These are phyloP conservation scores for Aspergillus felis DNA, from an alignment of 2,329 filamentous ascomycete genomes.

Conservation along the genomic window DNA sequence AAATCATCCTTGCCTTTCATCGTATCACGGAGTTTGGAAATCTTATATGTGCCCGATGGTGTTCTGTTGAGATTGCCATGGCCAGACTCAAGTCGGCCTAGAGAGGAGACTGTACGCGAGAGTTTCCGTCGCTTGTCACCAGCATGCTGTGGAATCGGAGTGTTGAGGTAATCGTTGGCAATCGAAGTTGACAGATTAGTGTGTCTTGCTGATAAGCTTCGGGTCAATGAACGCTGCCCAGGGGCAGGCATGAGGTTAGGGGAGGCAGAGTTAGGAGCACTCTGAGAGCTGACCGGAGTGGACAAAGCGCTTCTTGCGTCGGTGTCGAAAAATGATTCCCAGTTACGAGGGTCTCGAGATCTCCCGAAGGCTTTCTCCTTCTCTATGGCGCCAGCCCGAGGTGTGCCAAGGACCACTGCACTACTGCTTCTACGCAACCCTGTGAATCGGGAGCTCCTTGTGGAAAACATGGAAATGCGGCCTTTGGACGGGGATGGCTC, in stretches of 20 bases:
- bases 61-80: constrained; percentile 32
- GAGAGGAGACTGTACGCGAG: constrained; percentile 57
- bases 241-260: constrained; percentile 76
- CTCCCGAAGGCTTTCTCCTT: constrained; percentile 60
- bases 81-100: constrained; percentile 56
- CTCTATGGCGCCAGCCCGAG: constrained; percentile 51
- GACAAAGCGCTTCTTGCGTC: constrained; percentile 75
- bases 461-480: constrained; percentile 46
- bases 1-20: constrained; percentile 35
- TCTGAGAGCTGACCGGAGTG: constrained; percentile 75
- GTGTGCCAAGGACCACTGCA: constrained; percentile 56
- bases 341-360: constrained; percentile 81
- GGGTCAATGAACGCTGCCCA: constrained; percentile 51
- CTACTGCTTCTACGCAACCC: constrained; percentile 69
- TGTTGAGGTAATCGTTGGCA: constrained; percentile 42
- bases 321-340: constrained; percentile 86
- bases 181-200: constrained; percentile 29
- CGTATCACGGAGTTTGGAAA: constrained; percentile 18
- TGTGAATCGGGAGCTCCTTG: constrained; percentile 47
- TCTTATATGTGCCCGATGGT: constrained; percentile 25
- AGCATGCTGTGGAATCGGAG: constrained; percentile 44
- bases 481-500: constrained; percentile 64
- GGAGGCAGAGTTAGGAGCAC: constrained; percentile 59
- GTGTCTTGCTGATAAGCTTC: constrained; percentile 55
- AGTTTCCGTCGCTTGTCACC: constrained; percentile 60